Evolutionary conservation across 169 alveolate species (phyloP).

Genomic region (Plasmodium reichenowi): DNA sequence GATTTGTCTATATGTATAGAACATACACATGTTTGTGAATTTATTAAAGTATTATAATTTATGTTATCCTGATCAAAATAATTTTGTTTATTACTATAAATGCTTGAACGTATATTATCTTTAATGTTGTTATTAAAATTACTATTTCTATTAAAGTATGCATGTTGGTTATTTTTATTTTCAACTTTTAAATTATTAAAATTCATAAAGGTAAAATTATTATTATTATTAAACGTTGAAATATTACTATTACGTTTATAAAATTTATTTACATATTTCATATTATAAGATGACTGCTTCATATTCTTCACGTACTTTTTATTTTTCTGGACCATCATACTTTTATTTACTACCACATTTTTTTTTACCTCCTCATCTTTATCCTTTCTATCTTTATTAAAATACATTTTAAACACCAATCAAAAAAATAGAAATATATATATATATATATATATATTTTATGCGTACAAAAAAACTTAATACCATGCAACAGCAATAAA

Average conservation of each 20-base stretch:
- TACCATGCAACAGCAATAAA: not conserved
- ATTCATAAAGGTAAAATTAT: conserved; percentile 11
- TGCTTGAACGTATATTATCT: conserved; percentile 7
- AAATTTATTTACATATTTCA: conserved; percentile 54
- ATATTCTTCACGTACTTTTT: conserved; percentile 47
- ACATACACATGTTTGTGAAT: conserved; percentile 57
- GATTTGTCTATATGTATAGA: conserved; percentile 74
- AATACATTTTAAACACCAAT: conserved; percentile 20
- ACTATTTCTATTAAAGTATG: conserved; percentile 9
- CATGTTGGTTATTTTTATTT: conserved; percentile 13
- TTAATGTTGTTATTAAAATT: conserved; percentile 17
- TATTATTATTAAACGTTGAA: conserved; percentile 13
- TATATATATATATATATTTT: conserved; percentile 9
- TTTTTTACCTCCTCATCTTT: conserved; percentile 43
- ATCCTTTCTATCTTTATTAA: conserved; percentile 40
- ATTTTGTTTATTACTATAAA: conserved; percentile 26
- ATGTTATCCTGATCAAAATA: conserved; percentile 66
- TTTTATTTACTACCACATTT: conserved; percentile 14
- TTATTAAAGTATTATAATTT: conserved; percentile 55
- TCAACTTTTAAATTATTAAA: conserved; percentile 28
- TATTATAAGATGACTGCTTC: conserved; percentile 46
- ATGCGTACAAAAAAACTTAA: not conserved
- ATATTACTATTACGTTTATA: conserved; percentile 33
- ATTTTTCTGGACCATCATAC: conserved; percentile 28
- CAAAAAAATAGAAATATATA: not conserved